A percentile compares a stretch with the other conserved stretches of the same genome.
These are phyloP conservation scores for Monosporascus sp. DNA, from an alignment of 2,329 filamentous ascomycete species.

Conservation along the genomic window DNA sequence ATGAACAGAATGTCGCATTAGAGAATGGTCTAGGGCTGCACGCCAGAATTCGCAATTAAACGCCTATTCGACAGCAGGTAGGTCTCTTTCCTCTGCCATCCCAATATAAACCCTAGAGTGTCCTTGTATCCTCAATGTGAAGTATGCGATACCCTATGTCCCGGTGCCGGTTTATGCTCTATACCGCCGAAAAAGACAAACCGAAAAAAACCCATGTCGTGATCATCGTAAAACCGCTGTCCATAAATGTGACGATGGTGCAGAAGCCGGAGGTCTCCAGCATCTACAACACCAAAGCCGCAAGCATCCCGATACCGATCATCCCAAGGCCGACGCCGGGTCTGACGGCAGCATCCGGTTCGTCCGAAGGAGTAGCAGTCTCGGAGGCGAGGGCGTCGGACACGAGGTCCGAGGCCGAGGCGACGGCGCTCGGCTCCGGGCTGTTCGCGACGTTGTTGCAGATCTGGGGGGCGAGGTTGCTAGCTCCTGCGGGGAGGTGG, in stretches of 20 bases:
- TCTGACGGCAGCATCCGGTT: slow-evolving; percentile 14
- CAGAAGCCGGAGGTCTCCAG: background rate
- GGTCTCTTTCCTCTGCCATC: background rate
- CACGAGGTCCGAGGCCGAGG: slow-evolving; percentile 23
- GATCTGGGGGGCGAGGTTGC: slow-evolving; percentile 19
- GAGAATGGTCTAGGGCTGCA: no score
- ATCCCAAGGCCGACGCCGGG: slow-evolving; percentile 21
- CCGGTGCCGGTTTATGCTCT: background rate
- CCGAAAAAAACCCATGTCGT: background rate
- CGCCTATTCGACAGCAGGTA: background rate
- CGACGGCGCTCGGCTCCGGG: slow-evolving; percentile 19
- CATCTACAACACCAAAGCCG: slow-evolving; percentile 19
- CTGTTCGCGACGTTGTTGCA: slow-evolving; percentile 18
- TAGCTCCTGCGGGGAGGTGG: slow-evolving; percentile 9
- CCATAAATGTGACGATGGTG: background rate
- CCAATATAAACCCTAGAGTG: background rate
- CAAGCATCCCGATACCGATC: slow-evolving; percentile 19
- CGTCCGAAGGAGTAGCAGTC: slow-evolving; percentile 11
- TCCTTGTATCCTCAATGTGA: background rate
- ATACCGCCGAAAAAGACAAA: background rate
- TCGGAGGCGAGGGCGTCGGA: slow-evolving; percentile 19
- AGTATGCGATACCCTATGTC: background rate
- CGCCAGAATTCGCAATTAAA: no score
- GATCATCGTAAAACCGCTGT: background rate
- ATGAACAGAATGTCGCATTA: no score